Conservation (phyloP, 345 rosid genomes). For the Eucalyptus tenuipes region DNA sequence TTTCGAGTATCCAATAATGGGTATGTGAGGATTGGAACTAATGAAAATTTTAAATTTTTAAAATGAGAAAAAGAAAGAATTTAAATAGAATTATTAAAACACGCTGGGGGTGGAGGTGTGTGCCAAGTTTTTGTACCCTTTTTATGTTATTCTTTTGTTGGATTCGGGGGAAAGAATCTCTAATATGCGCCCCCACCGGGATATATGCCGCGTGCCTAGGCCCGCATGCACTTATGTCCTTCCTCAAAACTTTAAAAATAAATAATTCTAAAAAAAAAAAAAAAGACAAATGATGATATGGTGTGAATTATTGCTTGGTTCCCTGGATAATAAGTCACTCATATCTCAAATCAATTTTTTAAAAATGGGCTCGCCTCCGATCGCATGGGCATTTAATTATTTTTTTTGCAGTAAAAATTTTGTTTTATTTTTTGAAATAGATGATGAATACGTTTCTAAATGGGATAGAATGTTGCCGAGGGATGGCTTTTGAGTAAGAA, state of each 20-base stretch:
- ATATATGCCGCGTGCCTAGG: slow-evolving; percentile 1
- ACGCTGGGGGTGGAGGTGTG: not conserved
- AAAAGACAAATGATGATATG: not conserved
- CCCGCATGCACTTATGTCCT: not conserved
- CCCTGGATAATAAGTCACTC: not conserved
- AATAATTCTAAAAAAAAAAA: too few species aligned
- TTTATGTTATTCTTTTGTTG: not conserved
- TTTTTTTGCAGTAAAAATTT: not conserved
- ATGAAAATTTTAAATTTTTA: not conserved
- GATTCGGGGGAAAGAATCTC: not conserved
- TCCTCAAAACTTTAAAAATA: not conserved
- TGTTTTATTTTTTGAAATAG: not conserved
- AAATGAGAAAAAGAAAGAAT: not conserved
- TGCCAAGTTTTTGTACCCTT: not conserved
- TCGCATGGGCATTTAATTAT: not conserved
- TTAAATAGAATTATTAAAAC: slow-evolving; percentile 1
- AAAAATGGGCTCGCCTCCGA: not conserved
- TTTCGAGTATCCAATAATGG: not conserved
- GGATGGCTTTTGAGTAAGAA: not conserved
- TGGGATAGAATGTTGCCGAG: not conserved
- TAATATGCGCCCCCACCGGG: not conserved
- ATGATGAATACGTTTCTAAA: not conserved
- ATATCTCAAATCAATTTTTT: not conserved
- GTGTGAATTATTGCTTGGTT: not conserved
- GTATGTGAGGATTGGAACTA: not conserved